Conservation (phyloP, 257 asterid genomes). For the Solanum sejunctum region DNA sequence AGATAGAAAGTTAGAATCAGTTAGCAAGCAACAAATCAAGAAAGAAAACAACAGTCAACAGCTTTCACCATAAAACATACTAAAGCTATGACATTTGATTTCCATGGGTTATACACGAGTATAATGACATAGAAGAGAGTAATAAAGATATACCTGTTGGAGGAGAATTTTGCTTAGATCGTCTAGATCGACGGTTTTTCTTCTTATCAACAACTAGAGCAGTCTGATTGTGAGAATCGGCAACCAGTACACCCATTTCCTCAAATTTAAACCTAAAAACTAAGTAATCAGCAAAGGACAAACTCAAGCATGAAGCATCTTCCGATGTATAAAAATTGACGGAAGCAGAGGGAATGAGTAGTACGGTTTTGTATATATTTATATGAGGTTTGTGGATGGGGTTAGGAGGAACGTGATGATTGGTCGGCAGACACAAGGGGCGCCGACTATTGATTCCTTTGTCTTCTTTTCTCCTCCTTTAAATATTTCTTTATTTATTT, state of each 20-base stretch:
- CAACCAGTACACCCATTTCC: conserved; percentile 11
- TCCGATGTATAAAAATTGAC: conserved; percentile 15
- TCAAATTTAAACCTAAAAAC: neutral
- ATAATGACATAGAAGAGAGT: neutral
- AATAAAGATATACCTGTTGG: conserved; percentile 8
- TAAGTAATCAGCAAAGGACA: neutral
- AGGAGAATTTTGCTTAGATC: conserved; percentile 25
- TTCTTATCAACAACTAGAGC: conserved; percentile 11
- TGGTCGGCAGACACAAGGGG: conserved; percentile 28
- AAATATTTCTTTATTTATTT: neutral
- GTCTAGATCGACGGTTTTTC: conserved; percentile 46
- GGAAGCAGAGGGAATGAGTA: neutral
- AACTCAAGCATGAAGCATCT: neutral
- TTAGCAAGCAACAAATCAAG: neutral
- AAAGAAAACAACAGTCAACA: neutral
- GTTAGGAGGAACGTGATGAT: conserved; percentile 6
- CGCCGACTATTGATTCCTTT: conserved; percentile 24
- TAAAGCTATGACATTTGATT: neutral
- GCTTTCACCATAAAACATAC: neutral
- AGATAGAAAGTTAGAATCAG: neutral
- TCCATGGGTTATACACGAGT: neutral
- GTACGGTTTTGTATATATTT: neutral
- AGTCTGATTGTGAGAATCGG: conserved; percentile 7
- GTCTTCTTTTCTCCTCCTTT: neutral
- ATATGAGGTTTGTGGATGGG: neutral